phyloP scores from a whole-genome alignment of 2,329 filamentous ascomycete species.

The Diaporthe vexans region DNA sequence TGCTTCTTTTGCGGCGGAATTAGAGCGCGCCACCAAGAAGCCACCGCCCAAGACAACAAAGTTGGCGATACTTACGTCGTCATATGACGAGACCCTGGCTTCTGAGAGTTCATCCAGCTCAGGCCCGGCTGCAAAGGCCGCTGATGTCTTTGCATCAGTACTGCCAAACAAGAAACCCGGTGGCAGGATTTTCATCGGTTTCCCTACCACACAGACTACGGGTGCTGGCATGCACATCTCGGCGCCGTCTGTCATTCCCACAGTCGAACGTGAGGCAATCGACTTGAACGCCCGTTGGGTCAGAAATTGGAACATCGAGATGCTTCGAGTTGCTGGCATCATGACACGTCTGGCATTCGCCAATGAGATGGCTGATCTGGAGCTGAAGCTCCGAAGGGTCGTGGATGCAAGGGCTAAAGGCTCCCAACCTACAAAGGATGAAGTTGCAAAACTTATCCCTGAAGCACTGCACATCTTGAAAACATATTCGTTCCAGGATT shows the following conservation, averaged over 20 bases:
- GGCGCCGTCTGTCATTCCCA: slow-evolving; percentile 95
- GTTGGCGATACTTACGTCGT: slow-evolving; percentile 90
- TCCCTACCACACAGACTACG: slow-evolving; percentile 97
- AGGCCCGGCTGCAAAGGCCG: slow-evolving; percentile 66
- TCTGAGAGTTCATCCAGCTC: slow-evolving; percentile 68
- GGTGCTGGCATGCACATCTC: slow-evolving; percentile 95
- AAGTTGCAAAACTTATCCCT: slow-evolving; percentile 77
- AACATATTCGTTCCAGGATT: slow-evolving; percentile 90
- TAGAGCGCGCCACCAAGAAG: slow-evolving; percentile 97
- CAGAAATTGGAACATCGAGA: slow-evolving; percentile 94
- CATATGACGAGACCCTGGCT: slow-evolving; percentile 83
- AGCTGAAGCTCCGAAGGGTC: slow-evolving; percentile 66
- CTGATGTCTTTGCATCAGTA: slow-evolving; percentile 91
- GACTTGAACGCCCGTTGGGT: slow-evolving; percentile 97
- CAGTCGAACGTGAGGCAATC: slow-evolving; percentile 96
- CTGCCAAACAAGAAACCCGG: slow-evolving; percentile 85
- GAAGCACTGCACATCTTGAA: slow-evolving; percentile 87
- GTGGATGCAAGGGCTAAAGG: slow-evolving; percentile 51
- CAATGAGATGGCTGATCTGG: slow-evolving; percentile 86
- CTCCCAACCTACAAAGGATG: slow-evolving; percentile 70
- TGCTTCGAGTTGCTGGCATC: slow-evolving; percentile 91
- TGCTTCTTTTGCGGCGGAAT: slow-evolving; percentile 81
- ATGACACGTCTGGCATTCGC: slow-evolving; percentile 89
- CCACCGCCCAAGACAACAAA: slow-evolving; percentile 90
- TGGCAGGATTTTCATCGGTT: slow-evolving; percentile 95